Conservation (phyloP, 192 early-diverging fungal genomes). For the Entomortierella chlamydospora region DNA sequence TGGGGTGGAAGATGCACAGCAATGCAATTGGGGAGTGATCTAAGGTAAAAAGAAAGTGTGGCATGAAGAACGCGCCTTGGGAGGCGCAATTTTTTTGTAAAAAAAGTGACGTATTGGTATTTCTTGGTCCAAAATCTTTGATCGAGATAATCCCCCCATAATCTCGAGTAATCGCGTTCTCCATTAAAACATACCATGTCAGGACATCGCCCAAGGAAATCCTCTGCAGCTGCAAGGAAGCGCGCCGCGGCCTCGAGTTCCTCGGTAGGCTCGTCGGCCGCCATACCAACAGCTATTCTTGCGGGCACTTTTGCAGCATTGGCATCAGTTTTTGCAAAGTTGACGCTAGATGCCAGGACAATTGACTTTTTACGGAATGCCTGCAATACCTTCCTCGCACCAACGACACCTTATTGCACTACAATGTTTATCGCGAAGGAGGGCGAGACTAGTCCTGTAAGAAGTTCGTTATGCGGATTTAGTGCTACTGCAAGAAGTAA, state of each 20-base stretch:
- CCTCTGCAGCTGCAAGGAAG: conserved; percentile 26
- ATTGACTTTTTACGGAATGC: conserved; percentile 44
- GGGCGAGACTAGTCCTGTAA: conserved; percentile 47
- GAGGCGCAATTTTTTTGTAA: neutral
- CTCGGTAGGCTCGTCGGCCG: conserved; percentile 25
- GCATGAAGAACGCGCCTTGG: too few species aligned
- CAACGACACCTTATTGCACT: conserved; percentile 37
- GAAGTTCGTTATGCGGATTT: neutral
- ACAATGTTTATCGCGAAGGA: conserved; percentile 36
- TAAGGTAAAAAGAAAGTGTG: too few species aligned
- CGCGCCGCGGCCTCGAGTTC: too few species aligned
- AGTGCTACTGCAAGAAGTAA: too few species aligned
- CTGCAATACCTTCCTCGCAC: conserved; percentile 38
- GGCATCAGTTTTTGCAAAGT: conserved; percentile 86
- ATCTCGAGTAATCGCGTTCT: neutral
- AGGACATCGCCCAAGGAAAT: conserved; percentile 46
- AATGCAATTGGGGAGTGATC: too few species aligned
- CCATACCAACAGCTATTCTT: conserved; percentile 61
- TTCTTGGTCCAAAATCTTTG: too few species aligned
- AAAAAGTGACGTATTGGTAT: too few species aligned
- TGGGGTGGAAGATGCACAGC: too few species aligned
- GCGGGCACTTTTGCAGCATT: conserved; percentile 82
- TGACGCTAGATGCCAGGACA: conserved; percentile 70
- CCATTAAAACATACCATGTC: conserved; percentile 16
- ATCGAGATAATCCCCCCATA: too few species aligned